Percentiles rank a stretch among this genome's conserved stretches.
These are phyloP conservation scores for Kluyveromyces sp. DNA, from an alignment of 1,139 yeast genomes.

Conservation along the genomic window DNA sequence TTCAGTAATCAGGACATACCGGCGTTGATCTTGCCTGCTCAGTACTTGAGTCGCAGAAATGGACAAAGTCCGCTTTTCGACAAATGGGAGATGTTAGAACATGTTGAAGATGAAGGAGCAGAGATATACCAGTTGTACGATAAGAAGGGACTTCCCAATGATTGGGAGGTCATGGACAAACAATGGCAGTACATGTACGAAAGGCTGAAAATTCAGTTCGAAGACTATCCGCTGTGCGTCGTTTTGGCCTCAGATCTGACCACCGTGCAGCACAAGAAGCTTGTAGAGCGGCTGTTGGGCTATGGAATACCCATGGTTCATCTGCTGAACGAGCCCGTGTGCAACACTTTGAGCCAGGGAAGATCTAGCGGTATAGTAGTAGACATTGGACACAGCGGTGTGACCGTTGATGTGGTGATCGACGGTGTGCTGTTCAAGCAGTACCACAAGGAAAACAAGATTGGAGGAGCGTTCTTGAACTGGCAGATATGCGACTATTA, in stretches of 20 bases:
- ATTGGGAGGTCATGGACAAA: constrained; percentile 53
- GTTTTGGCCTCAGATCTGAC: constrained; percentile 47
- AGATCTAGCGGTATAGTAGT: constrained; percentile 61
- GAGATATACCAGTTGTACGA: constrained; percentile 59
- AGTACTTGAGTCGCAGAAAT: constrained; percentile 35
- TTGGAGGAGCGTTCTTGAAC: constrained; percentile 65
- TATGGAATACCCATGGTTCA: constrained; percentile 62
- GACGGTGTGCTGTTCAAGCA: constrained; percentile 63
- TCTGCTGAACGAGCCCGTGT: constrained; percentile 61
- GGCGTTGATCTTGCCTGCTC: constrained; percentile 48
- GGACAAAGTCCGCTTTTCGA: constrained; percentile 37
- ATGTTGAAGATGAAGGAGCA: constrained; percentile 32
- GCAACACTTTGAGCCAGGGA: constrained; percentile 63
- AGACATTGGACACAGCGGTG: constrained; percentile 57
- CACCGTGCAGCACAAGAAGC: neutral
- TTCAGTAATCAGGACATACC: constrained; percentile 63
- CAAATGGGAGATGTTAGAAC: constrained; percentile 30
- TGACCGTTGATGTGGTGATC: constrained; percentile 61
- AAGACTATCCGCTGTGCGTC: constrained; percentile 55
- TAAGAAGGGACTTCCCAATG: constrained; percentile 53
- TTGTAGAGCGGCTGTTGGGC: constrained; percentile 21
- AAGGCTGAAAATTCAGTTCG: constrained; percentile 41
- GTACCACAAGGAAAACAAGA: constrained; percentile 52
- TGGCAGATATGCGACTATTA: constrained; percentile 33
- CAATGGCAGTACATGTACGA: constrained; percentile 54